phyloP scores from a whole-genome alignment of 257 asterid species.

The Gentiana straminea region DNA sequence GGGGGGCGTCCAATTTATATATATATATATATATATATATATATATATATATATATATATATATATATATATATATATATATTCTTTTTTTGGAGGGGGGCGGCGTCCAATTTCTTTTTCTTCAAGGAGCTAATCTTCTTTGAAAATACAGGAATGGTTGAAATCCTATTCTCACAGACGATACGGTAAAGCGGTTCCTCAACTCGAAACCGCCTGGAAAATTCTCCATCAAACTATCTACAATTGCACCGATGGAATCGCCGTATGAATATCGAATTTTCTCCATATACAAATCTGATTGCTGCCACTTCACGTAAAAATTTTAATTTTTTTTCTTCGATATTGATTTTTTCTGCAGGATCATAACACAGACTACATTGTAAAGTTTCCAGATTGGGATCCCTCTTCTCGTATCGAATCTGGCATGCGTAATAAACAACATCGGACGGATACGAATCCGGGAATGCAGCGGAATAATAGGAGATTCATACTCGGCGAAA shows the following conservation, averaged over 20 bases:
- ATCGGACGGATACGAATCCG: slow-evolving; percentile 27
- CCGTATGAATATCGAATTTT: slow-evolving; percentile 30
- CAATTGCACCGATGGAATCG: slow-evolving; percentile 92
- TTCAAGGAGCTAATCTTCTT: slow-evolving; percentile 2
- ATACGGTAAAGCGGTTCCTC: slow-evolving; percentile 58
- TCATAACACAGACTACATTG: slow-evolving; percentile 87
- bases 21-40: too few species aligned
- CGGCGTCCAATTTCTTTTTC: not conserved
- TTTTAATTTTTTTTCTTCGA: slow-evolving; percentile 2
- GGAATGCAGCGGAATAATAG: slow-evolving; percentile 20
- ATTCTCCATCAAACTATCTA: slow-evolving; percentile 73
- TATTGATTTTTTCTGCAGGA: slow-evolving; percentile 37
- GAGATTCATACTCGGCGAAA: slow-evolving; percentile 57
- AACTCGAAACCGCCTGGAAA: slow-evolving; percentile 80
- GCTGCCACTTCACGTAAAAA: not conserved
- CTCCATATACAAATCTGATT: too few species aligned
- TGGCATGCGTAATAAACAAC: slow-evolving; percentile 15
- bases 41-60: too few species aligned
- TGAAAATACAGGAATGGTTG: slow-evolving; percentile 70
- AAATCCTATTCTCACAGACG: slow-evolving; percentile 67
- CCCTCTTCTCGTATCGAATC: slow-evolving; percentile 32
- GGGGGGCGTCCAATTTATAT: too few species aligned
- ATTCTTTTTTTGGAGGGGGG: too few species aligned
- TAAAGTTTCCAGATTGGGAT: slow-evolving; percentile 84
- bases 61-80: too few species aligned